Conservation (phyloP, 371 early-diverging fungal species). For the Nematocida ironsii region DNA sequence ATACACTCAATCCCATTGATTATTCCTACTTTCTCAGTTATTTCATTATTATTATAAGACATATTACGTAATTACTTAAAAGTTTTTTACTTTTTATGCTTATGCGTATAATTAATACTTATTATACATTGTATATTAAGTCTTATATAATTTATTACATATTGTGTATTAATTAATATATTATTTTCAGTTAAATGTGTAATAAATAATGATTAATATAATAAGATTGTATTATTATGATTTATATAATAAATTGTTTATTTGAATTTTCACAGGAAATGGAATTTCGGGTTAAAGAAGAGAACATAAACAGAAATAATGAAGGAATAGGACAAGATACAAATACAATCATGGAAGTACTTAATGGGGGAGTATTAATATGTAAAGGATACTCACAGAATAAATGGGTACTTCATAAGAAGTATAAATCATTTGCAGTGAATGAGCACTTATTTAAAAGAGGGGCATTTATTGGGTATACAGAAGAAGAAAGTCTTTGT, state of each 20-base stretch:
- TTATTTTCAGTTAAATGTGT: no score
- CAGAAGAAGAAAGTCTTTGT: slow-evolving; percentile 16
- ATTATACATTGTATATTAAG: no score
- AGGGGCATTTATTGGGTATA: slow-evolving; percentile 33
- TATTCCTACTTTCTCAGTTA: slow-evolving; percentile 8
- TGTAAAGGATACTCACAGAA: background rate
- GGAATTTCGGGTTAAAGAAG: no score
- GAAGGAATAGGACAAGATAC: background rate
- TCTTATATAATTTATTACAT: no score
- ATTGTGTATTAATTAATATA: no score
- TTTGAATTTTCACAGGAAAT: slow-evolving; percentile 15
- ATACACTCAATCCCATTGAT: background rate
- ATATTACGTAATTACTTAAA: no score
- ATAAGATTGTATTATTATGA: no score
- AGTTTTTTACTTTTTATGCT: background rate
- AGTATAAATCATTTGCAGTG: slow-evolving; percentile 11
- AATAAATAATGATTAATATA: no score
- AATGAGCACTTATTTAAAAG: slow-evolving; percentile 47
- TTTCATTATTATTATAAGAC: background rate
- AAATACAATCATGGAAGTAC: slow-evolving; percentile 26
- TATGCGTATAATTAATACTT: background rate
- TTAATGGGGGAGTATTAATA: background rate
- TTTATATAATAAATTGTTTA: slow-evolving; percentile 10
- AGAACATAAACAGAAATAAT: background rate
- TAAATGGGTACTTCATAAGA: slow-evolving; percentile 2